phyloP scores from a whole-genome alignment of 495 filamentous ascomycete genomes.

The Aspergillus sclerotioniger region DNA sequence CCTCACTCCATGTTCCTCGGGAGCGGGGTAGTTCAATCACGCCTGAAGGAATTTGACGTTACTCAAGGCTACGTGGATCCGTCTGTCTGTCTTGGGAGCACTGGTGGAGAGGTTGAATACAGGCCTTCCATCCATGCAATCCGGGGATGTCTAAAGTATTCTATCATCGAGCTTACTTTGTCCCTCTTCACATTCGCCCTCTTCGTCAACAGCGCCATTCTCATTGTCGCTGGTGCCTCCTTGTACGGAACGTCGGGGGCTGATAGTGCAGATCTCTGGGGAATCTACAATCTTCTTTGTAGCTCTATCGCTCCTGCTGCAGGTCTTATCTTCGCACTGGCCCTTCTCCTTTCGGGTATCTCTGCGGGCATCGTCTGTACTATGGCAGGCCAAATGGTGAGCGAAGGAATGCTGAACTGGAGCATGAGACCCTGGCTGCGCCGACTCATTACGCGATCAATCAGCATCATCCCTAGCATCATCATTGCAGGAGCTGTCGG shows the following conservation, averaged over 20 bases:
- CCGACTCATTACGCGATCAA: conserved; percentile 64
- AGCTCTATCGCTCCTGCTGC: conserved; percentile 65
- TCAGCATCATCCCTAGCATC: conserved; percentile 78
- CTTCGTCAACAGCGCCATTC: conserved; percentile 90
- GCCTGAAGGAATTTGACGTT: conserved; percentile 75
- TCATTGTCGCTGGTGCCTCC: conserved; percentile 82
- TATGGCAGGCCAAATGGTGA: conserved; percentile 81
- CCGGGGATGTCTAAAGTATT: conserved; percentile 74
- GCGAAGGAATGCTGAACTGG: conserved; percentile 75
- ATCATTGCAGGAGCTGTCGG: conserved; percentile 80
- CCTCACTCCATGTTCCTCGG: conserved; percentile 88
- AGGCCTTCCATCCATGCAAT: conserved; percentile 77
- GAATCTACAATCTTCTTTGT: conserved; percentile 75
- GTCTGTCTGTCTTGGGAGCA: conserved; percentile 35
- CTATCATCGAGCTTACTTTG: conserved; percentile 68
- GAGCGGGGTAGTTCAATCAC: conserved; percentile 81
- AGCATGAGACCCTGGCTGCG: conserved; percentile 68
- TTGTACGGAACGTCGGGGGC: conserved; percentile 60
- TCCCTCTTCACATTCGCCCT: conserved; percentile 89
- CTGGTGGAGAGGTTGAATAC: conserved; percentile 59
- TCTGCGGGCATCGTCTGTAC: conserved; percentile 80
- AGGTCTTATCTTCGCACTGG: conserved; percentile 74
- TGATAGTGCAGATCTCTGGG: conserved; percentile 71
- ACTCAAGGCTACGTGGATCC: conserved; percentile 55
- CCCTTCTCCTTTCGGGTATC: conserved; percentile 72